These are phyloP conservation scores for Mayamaea pseudoterrestris DNA, from an alignment of 108 stramenopile genomes.

Conservation along the genomic window DNA sequence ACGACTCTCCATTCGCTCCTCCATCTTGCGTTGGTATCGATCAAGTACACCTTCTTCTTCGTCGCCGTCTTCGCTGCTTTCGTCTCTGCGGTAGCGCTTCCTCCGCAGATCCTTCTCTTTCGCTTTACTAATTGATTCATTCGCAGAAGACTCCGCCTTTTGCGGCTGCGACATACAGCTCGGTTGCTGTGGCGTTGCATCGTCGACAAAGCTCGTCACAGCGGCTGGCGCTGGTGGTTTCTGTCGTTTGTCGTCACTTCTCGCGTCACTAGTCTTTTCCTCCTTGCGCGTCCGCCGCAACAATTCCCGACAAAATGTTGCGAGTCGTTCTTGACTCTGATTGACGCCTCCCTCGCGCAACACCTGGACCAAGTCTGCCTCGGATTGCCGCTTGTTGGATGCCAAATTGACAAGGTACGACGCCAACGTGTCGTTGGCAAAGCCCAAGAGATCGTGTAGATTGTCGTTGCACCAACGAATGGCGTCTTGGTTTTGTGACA, in stretches of 20 bases:
- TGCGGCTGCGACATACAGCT: background rate
- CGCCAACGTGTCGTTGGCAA: conserved; percentile 56
- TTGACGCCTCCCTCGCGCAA: conserved; percentile 43
- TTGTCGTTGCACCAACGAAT: conserved; percentile 77
- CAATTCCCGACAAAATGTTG: conserved; percentile 29
- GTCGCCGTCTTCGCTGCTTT: conserved; percentile 1
- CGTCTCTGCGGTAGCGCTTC: background rate
- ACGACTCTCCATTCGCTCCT: conserved; percentile 8
- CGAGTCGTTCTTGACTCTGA: conserved; percentile 1
- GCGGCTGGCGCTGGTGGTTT: conserved; percentile 16
- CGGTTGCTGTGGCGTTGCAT: background rate
- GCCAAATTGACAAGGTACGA: conserved; percentile 58
- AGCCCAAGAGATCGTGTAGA: conserved; percentile 71
- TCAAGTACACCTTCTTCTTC: background rate
- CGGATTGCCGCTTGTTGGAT: conserved; percentile 12
- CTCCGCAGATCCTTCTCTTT: conserved; percentile 9
- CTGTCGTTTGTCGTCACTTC: conserved; percentile 10
- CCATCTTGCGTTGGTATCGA: conserved; percentile 1
- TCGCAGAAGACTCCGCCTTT: background rate
- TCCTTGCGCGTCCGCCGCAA: conserved; percentile 13
- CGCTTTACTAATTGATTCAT: background rate
- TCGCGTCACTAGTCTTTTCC: background rate
- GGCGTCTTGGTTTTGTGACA: too few species aligned
- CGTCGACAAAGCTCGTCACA: conserved; percentile 10
- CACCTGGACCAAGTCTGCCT: conserved; percentile 23